Evolutionary conservation across 1,284 basidiomycete species (phyloP).

Genomic region (Trichosporon coremiiforme): DNA sequence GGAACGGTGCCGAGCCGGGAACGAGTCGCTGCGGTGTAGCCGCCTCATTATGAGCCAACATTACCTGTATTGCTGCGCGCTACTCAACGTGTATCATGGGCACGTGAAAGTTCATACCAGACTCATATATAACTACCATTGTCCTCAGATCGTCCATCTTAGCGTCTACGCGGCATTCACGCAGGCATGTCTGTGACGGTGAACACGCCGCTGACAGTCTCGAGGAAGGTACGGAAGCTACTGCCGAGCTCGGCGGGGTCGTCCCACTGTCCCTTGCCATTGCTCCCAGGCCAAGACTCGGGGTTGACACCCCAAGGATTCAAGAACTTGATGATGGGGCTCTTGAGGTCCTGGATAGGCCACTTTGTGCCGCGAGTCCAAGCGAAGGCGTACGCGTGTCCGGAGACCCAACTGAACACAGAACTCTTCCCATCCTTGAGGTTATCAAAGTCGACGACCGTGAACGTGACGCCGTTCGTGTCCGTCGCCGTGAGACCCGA

Average conservation of each 20-base stretch:
- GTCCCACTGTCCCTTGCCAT: conserved; percentile 18
- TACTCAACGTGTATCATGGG: too few relatives aligned
- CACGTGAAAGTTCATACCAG: background rate
- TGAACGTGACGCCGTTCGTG: conserved; percentile 26
- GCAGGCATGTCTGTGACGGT: conserved; percentile 29
- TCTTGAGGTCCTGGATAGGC: conserved; percentile 15
- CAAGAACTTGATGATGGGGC: conserved; percentile 20
- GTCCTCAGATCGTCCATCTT: too few relatives aligned
- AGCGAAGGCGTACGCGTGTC: conserved; percentile 32
- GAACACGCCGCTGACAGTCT: conserved; percentile 26
- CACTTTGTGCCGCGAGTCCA: conserved; percentile 18
- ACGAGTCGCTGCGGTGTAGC: too few relatives aligned
- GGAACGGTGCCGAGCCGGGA: too few relatives aligned
- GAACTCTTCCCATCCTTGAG: conserved; percentile 24
- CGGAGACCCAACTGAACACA: conserved; percentile 27
- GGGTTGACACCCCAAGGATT: conserved; percentile 36
- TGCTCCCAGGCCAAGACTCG: conserved; percentile 22
- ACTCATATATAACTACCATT: conserved; percentile 12
- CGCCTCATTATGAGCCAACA: too few relatives aligned
- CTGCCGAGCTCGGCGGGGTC: conserved; percentile 22
- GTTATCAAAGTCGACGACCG: conserved; percentile 34
- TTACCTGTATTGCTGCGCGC: too few relatives aligned
- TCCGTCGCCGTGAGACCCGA: conserved; percentile 23
- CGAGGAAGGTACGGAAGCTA: conserved; percentile 28
- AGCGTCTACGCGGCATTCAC: background rate